Percentiles rank a stretch among this genome's conserved stretches.
phyloP scores from a whole-genome alignment of 306 rosid species.

The Cicer chorassanicum region DNA sequence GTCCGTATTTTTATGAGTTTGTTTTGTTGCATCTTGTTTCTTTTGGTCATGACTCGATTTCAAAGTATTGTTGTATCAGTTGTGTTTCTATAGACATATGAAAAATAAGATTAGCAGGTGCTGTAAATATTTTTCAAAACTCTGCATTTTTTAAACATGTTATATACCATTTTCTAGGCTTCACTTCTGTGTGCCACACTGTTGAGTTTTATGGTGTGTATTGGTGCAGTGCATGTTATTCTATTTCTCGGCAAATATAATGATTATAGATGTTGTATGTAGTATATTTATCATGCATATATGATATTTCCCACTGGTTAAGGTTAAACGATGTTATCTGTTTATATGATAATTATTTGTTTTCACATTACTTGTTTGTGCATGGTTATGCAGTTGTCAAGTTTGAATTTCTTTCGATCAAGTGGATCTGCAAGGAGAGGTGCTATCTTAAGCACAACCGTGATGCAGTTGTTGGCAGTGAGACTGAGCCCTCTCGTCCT shows the following conservation, averaged over 20 bases:
- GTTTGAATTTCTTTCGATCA: constrained; percentile 63
- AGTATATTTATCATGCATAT: background rate
- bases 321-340: background rate
- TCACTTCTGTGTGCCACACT: background rate
- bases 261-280: constrained; percentile 13
- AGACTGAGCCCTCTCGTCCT: constrained; percentile 63
- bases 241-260: too few species aligned
- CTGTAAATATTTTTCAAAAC: constrained; percentile 18
- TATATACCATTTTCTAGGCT: background rate
- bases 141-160: constrained; percentile 13
- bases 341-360: constrained; percentile 20
- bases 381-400: constrained; percentile 59
- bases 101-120: constrained; percentile 12
- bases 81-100: constrained; percentile 16
- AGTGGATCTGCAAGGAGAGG: constrained; percentile 81
- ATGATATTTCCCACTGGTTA: constrained; percentile 14
- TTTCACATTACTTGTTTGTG: constrained; percentile 31
- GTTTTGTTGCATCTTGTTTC: constrained; percentile 20
- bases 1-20: constrained; percentile 53
- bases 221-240: too few species aligned
- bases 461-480: constrained; percentile 69
- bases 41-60: constrained; percentile 23
- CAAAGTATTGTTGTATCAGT: constrained; percentile 17
- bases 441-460: constrained; percentile 64
- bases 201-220: background rate